A percentile compares a stretch with the other conserved stretches of the same genome.
Evolutionary conservation across 805 yeast species (phyloP).

Genomic region (Yamadazyma endophytica): DNA sequence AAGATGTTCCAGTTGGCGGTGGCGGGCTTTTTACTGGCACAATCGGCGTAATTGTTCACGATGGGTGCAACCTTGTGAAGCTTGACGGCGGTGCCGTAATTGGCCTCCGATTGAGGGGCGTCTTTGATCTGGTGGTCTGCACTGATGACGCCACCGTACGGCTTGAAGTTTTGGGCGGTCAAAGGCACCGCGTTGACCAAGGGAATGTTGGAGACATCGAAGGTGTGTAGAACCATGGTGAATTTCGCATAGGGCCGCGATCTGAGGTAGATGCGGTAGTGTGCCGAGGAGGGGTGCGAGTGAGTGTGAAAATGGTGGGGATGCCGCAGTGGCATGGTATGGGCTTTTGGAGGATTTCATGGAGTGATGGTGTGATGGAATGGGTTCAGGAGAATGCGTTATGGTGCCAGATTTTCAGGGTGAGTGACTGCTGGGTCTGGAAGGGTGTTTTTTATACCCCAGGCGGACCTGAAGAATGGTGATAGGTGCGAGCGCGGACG

Average conservation of each 20-base stretch:
- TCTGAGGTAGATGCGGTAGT: neutral
- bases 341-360: no score
- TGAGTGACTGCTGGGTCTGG: no score
- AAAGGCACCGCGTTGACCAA: constrained; percentile 49
- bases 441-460: no score
- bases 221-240: constrained; percentile 41
- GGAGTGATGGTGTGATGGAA: no score
- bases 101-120: constrained; percentile 52
- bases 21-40: constrained; percentile 46
- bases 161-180: constrained; percentile 62
- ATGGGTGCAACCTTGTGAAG: constrained; percentile 69
- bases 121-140: constrained; percentile 65
- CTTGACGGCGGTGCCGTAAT: constrained; percentile 92
- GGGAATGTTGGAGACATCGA: constrained; percentile 16
- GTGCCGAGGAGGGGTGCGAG: no score
- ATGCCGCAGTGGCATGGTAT: no score
- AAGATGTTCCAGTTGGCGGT: constrained; percentile 79
- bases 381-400: no score
- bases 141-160: constrained; percentile 74
- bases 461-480: no score
- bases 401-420: no score
- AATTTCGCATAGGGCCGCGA: neutral
- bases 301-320: no score
- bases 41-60: constrained; percentile 43
- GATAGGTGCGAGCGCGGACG: no score